Base-by-base conservation (phyloP, 805 yeast genomes). In the Ogataea degrootiae region DNA sequence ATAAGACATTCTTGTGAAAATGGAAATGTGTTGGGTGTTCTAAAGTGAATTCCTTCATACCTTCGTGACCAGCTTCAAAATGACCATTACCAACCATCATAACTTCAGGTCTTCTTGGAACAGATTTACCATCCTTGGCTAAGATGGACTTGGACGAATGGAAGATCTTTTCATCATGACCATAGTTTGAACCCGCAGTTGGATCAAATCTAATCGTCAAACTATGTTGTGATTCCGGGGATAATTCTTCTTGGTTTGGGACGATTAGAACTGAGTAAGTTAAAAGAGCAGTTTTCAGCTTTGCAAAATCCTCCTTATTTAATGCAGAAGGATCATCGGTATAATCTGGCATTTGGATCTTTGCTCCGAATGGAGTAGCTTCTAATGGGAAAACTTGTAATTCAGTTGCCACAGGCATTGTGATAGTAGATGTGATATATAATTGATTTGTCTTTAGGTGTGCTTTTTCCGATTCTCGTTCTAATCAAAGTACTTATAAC, bases 1-100 rank as follows among this genome's bases (percentile, higher is more conserved):
- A 71, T 52, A 89, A 73, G 1, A 81, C 74, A 14, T 74, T 68
- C 55, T 83, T 82, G 69, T 89, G 96, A 77, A 89, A 89, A 1
- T 83, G 75, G 56, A 80, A 78, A 64, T 89, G 96, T 2, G 88
- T 82, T 41, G 96, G 96, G 62, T 89, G 96, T 38, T 87, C 86
- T 52, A 88, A 76, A 3, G 49, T 53, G 46, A 65, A 61, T 47
- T 85, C 87, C 33, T 80, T 79, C 68, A 64, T 64, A 38, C 68
- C 68, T 47, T 64, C 68, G 43, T 63, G 67, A 34, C 68, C 68
- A 11, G 65, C 66, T 44, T 70, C 77, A 70, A 83, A 84, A 2
- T 66, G 61, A 14, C 96, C 96, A 60, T 89, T 91, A 38, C 96
- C 96, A 46, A 89, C 78, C 61, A 88, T 86, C 70, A 88, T 95